Percentiles rank a stretch among this genome's conserved stretches.
phyloP scores from a whole-genome alignment of 352 stramenopile species.

The Globisporangium iwayamae region DNA sequence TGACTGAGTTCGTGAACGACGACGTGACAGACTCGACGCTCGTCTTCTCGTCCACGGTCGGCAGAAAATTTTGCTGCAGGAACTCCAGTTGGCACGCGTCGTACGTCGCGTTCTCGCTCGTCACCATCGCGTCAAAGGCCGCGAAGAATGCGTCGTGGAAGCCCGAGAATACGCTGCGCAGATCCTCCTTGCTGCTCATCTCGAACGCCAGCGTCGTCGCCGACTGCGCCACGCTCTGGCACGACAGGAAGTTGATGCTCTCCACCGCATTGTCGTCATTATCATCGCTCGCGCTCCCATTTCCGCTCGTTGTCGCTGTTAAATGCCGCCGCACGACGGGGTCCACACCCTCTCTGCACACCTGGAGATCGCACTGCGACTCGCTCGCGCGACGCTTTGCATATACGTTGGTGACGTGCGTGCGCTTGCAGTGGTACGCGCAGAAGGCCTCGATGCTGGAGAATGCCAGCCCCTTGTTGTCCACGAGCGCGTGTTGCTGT shows the following conservation, averaged over 20 bases:
- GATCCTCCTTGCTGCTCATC: constrained; percentile 21
- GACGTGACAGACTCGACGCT: constrained; percentile 19
- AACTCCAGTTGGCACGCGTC: constrained; percentile 69
- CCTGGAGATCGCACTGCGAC: constrained; percentile 15
- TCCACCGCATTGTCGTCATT: constrained; percentile 12
- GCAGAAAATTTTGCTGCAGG: constrained; percentile 56
- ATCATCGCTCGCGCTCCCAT: constrained; percentile 6
- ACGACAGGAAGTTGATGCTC: constrained; percentile 37
- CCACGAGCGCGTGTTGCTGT: constrained; percentile 18
- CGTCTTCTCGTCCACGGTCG: constrained; percentile 30
- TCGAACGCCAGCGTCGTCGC: constrained; percentile 38
- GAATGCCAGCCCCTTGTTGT: constrained; percentile 46
- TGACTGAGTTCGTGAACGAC: constrained; percentile 14
- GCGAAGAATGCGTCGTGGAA: constrained; percentile 64
- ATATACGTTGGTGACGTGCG: constrained; percentile 18
- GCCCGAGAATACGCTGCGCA: constrained; percentile 36
- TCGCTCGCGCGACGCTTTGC: constrained; percentile 7
- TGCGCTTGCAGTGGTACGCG: constrained; percentile 48
- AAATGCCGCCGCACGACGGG: constrained; percentile 3
- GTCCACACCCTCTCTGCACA: constrained; percentile 2
- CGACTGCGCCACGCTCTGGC: constrained; percentile 29
- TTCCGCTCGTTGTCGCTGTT: neutral
- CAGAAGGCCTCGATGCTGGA: constrained; percentile 42
- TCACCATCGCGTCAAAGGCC: constrained; percentile 64
- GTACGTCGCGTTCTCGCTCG: constrained; percentile 43